Evolutionary conservation across 2,329 filamentous ascomycete species (phyloP), one percentile per base, ranked within the genome.

Genomic region (Scedosporium apiospermum): DNA sequence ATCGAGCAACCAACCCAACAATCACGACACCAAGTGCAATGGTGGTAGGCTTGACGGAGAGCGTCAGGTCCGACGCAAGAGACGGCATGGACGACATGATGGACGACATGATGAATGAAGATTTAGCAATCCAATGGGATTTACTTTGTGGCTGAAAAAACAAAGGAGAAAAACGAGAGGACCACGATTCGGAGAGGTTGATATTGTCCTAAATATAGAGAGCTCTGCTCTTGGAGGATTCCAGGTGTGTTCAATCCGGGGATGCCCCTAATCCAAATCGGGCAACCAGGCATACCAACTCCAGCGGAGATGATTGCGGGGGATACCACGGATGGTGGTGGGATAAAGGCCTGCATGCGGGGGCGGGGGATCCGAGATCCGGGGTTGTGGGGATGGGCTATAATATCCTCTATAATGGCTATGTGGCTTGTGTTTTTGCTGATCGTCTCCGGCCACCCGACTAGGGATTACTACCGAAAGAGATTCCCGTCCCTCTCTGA

Each of bases 1-100:
- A 49, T 30, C 53, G 51, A 30, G 49, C 21, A 23, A 61, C n/a
- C n/a, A 61, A n/a, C n/a, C 60, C 49, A 51, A 57, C 26, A 41
- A 51, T 30, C 12, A 61, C 34, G 1, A 51, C 60, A 49, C 60
- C 21, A 7, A 61, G 41, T 18, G 49, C 60, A 27, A 61, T 26
- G n/a, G 60, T 61, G 6, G 60, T 34, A 2, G 60, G 60, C 30
- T 61, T 61, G 10, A 61, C 51, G 6, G 51, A 26, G 12, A 55
- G 51, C n/a, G 51, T 23, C 51, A 55, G 10, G 34, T 55, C 18
- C 6, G 18, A 23, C 18, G 51, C 51, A 30, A 26, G 23, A 21
- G 12, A 55, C 21, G 18, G 44, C 18, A 49, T 49, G 44, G 44
- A 18, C 18, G 44, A 18, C n/a, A 49, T 38, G 44, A n/a, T 49